Base-by-base conservation (phyloP, 139 green algal species). In the Picochlorum sp. region DNA sequence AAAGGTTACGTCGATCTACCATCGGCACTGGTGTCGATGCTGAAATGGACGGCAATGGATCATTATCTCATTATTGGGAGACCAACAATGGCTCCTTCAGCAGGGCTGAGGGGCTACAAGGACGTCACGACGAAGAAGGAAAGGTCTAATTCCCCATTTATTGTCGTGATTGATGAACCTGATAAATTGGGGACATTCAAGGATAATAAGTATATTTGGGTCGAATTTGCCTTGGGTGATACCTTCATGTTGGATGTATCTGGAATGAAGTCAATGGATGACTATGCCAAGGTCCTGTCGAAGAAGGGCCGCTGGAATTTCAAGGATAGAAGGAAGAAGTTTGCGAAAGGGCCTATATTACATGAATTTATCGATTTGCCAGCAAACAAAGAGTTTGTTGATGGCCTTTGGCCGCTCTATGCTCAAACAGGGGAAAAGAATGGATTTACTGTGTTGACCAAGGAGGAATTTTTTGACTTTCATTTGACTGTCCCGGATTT, bases 261-360 rank as follows among this genome's bases (percentile, higher is more conserved):
- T 8, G 21, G 52, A 14, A 77, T 77, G 71, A 66, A 70, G 26
- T 56, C 16, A 24, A 65, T 73, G 18, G 71, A 77, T 26, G 71
- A 77, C 24, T 77, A 77, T 34, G 30, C 45, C n/a, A 68, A 68
- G 38, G 28, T 52, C 56, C 63, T 77, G 26, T 65, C 37, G 55
- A 65, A 49, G 50, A 77, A 77, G 52, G 71, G 37, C 15, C 57
- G 64, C 2, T 77, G 71, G 71, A 77, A 77, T 60, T 73, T 68
- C 52, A 77, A 77, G 44, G 71, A 77, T 60, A 26, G 71, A 24
- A 66, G 69, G 45, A 77, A 77, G 31, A 77, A 77, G 64, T 75
- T 65, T 28, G 18, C 16, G 13, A 52, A 45, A 13, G n/a, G 13
- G n/a, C 13, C 56, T 30, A 10, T 62, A 28, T 24, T 24, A 24